These are phyloP conservation scores for Chrysanthemum makinoi DNA, from an alignment of 129 eudicot species.

Conservation along the genomic window DNA sequence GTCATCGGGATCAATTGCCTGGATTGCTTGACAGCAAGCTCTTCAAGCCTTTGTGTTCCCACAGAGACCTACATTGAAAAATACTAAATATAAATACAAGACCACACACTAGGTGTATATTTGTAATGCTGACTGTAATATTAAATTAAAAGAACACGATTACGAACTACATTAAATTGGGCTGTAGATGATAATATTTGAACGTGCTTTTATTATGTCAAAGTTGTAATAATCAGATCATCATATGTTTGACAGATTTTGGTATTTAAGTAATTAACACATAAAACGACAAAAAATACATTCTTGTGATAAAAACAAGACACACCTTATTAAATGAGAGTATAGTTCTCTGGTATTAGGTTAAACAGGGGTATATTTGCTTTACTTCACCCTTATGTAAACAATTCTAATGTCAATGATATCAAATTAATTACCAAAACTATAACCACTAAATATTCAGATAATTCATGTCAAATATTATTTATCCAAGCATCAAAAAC, in stretches of 20 bases:
- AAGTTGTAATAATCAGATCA: neutral
- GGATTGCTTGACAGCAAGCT: slow-evolving; percentile 79
- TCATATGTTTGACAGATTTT: neutral
- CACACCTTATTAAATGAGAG: neutral
- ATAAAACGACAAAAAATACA: neutral
- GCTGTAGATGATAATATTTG: neutral
- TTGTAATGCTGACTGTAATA: too few species aligned
- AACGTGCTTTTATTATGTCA: neutral
- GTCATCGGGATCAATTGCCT: slow-evolving; percentile 86
- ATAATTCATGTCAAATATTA: too few species aligned
- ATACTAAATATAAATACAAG: slow-evolving; percentile 21
- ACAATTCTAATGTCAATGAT: too few species aligned
- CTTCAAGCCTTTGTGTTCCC: slow-evolving; percentile 79
- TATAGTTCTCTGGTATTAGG: neutral
- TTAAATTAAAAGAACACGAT: too few species aligned
- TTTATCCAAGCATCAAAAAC: too few species aligned
- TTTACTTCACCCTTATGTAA: too few species aligned
- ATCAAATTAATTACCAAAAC: neutral
- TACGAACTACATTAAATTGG: too few species aligned
- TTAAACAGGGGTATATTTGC: too few species aligned
- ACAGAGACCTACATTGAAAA: slow-evolving; percentile 46
- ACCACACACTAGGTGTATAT: slow-evolving; percentile 1
- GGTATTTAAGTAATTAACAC: neutral
- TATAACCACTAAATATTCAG: too few species aligned
- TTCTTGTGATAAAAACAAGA: neutral